Conservation (phyloP, 257 asterid species). For the Hygrophila difformis region DNA sequence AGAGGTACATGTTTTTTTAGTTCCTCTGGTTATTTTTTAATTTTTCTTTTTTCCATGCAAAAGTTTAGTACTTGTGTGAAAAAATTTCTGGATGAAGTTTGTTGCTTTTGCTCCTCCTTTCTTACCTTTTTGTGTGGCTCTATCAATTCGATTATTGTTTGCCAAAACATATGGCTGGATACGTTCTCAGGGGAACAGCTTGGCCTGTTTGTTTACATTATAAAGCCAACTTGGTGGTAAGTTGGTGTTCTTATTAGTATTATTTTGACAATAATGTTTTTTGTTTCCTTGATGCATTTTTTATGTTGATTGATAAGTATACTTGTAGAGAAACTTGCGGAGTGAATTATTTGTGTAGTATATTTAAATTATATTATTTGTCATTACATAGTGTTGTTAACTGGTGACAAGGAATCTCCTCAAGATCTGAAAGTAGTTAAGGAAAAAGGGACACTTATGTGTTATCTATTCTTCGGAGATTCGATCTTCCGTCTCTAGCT, state of each 20-base stretch:
- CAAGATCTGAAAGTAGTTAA: too few species aligned
- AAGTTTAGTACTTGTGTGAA: background rate
- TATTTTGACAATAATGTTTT: background rate
- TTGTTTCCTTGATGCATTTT: background rate
- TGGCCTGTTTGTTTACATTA: background rate
- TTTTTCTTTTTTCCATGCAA: constrained; percentile 17
- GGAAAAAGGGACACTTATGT: too few species aligned
- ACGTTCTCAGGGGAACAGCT: too few species aligned
- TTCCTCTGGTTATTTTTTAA: background rate
- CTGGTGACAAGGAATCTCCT: too few species aligned
- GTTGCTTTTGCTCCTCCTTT: background rate
- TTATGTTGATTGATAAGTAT: background rate
- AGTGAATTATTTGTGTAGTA: too few species aligned
- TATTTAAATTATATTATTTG: too few species aligned
- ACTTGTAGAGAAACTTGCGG: background rate
- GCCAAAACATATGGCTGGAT: too few species aligned
- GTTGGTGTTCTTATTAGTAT: background rate
- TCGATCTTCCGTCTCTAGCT: too few species aligned
- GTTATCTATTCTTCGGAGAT: too few species aligned
- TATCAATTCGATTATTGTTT: background rate
- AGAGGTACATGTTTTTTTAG: background rate
- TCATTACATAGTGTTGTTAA: too few species aligned
- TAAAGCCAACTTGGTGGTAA: background rate
- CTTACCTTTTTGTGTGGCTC: background rate
- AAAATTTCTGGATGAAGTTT: background rate